Base-by-base conservation (phyloP, 192 early-diverging fungal species). In the Dissophora ornata region DNA sequence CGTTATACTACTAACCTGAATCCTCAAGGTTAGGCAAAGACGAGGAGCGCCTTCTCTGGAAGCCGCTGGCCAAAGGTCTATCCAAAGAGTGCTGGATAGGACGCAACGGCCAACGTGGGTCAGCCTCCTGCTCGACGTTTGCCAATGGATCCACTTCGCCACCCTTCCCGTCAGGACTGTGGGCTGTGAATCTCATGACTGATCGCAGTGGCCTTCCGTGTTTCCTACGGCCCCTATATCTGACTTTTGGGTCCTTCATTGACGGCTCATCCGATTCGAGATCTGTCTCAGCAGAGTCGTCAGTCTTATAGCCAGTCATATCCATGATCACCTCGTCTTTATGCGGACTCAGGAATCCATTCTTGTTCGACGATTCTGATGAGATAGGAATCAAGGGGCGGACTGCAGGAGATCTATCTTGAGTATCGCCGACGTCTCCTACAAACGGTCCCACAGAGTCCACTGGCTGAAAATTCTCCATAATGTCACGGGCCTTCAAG, bases 281-380 rank as follows among this genome's bases (percentile, higher is more conserved):
- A 53, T 65, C 70, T 10, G 56, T 65, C 16, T 69, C 70, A 9
- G 24, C 55, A 30, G 70, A 73, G 54, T 74, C 62, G 18, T 74
- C 70, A n/a, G 70, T 74, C 48, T 74, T 74, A 42, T 74, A 74
- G 15, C 70, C 70, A 16, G 70, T 74, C 62, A 74, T 74, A 22
- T 74, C 70, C 70, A 74, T 65, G 45, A 74, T 74, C 25, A 74
- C 55, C 25, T 65, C 44, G 26, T 64, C 62, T 28, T 21, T 18
- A 22, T 48, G 54, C 2, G 60, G 49, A 9, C 25, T 63, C 54
- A 57, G n/a, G 28, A 63, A 22, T 12, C 19, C 26, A 1, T 4
- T 51, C 10, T 26, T 26, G 26, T 15, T 29, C 4, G 2, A 15
- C 8, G 11, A 34, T 22, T 42, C 8, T 1, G 63, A 64, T 4